phyloP scores from a whole-genome alignment of 179 eudicot genomes.

The Silene coronaria region DNA sequence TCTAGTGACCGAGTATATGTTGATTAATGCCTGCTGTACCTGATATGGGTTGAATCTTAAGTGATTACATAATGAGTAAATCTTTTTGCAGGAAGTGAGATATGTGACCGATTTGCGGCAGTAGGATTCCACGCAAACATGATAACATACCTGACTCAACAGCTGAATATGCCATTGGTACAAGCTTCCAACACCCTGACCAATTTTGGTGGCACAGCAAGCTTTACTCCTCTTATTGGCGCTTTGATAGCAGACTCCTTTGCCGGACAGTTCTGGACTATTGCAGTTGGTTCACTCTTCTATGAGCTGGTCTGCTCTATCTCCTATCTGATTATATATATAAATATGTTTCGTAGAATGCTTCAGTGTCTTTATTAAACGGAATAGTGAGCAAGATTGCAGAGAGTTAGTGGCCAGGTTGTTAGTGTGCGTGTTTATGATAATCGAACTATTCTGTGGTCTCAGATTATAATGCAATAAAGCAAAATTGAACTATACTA shows the following conservation, averaged over 20 bases:
- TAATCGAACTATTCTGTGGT: too few species aligned
- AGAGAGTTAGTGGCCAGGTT: not conserved
- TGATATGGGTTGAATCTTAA: too few species aligned
- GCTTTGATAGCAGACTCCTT: slow-evolving; percentile 57
- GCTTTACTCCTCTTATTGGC: slow-evolving; percentile 58
- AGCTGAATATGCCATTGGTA: slow-evolving; percentile 53
- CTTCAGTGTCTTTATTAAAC: not conserved
- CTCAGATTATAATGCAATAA: too few species aligned
- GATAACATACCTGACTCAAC: slow-evolving; percentile 56
- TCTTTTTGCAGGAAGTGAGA: slow-evolving; percentile 46
- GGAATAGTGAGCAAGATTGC: not conserved
- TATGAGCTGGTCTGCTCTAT: slow-evolving; percentile 41
- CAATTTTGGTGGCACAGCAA: slow-evolving; percentile 45
- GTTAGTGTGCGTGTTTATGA: too few species aligned
- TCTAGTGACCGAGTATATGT: too few species aligned
- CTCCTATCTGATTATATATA: not conserved
- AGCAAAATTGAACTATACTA: too few species aligned
- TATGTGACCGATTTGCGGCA: slow-evolving; percentile 54
- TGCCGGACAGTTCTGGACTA: slow-evolving; percentile 66
- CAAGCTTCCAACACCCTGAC: slow-evolving; percentile 55
- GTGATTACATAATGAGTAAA: not conserved
- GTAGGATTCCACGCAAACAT: slow-evolving; percentile 53
- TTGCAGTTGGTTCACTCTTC: slow-evolving; percentile 44
- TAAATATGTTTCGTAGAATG: not conserved
- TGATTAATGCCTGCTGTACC: too few species aligned